Conservation (phyloP, 2,329 filamentous ascomycete genomes). For the Exophiala calicioides region DNA sequence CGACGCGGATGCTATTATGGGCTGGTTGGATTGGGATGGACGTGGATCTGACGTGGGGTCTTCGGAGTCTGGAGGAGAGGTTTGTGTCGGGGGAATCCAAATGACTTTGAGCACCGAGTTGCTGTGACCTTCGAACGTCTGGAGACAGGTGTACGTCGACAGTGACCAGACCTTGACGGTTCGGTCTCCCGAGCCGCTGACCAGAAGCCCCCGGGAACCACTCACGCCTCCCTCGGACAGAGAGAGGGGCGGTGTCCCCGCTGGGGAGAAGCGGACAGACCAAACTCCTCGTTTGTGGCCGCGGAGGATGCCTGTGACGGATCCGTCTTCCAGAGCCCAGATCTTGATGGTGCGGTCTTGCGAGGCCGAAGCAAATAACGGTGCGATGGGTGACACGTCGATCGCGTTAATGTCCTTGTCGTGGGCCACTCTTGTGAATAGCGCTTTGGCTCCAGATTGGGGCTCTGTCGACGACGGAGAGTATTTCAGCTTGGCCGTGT, state of each 20-base stretch:
- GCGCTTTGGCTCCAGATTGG: conserved; percentile 52
- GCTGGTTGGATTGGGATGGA: conserved; percentile 30
- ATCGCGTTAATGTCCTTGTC: conserved; percentile 99
- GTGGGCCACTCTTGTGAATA: conserved; percentile 91
- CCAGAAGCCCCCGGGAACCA: conserved; percentile 72
- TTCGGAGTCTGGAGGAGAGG: conserved; percentile 40
- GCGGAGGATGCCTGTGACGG: conserved; percentile 84
- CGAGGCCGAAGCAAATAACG: conserved; percentile 92
- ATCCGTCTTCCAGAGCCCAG: conserved; percentile 86
- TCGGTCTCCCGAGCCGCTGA: conserved; percentile 94
- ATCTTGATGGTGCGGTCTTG: conserved; percentile 98
- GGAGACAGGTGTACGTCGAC: conserved; percentile 84
- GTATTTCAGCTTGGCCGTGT: conserved; percentile 65
- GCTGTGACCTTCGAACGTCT: conserved; percentile 94
- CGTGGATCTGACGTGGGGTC: conserved; percentile 36
- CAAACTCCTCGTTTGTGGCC: conserved; percentile 95
- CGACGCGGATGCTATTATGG: conserved; percentile 73
- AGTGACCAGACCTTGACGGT: conserved; percentile 95
- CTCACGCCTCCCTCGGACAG: conserved; percentile 71
- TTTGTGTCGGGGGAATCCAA: conserved; percentile 69
- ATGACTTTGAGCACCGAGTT: conserved; percentile 92
- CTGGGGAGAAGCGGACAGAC: conserved; percentile 87
- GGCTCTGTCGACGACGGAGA: conserved; percentile 41
- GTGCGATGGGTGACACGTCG: conserved; percentile 70
- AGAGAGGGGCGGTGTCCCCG: conserved; percentile 70